These are phyloP conservation scores for Tuber umbilicatum DNA, from an alignment of 495 filamentous ascomycete species.

Conservation along the genomic window DNA sequence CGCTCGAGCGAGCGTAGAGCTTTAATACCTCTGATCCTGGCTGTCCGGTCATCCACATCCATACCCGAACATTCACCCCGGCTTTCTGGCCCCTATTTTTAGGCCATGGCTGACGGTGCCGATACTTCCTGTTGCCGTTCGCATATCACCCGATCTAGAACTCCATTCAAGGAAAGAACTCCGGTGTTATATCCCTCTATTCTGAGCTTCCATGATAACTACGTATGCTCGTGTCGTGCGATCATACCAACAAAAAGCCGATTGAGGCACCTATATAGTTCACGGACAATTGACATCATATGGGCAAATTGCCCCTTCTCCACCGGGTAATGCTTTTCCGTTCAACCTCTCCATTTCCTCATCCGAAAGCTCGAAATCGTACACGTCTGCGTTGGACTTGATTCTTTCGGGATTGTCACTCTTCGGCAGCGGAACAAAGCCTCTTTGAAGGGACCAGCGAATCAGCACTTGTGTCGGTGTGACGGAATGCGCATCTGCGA, in stretches of 20 bases:
- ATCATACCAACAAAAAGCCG: neutral
- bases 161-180: neutral
- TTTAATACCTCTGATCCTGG: no score
- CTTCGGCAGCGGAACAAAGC: constrained; percentile 51
- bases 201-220: neutral
- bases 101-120: neutral
- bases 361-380: constrained; percentile 46
- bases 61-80: no score
- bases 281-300: constrained; percentile 20
- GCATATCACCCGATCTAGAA: neutral
- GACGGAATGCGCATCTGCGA: constrained; percentile 42
- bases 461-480: constrained; percentile 47
- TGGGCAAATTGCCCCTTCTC: constrained; percentile 30
- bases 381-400: constrained; percentile 48
- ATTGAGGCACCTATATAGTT: neutral
- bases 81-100: neutral
- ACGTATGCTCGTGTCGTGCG: neutral
- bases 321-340: constrained; percentile 21
- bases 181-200: neutral
- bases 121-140: neutral
- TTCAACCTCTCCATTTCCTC: constrained; percentile 48
- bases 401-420: constrained; percentile 48
- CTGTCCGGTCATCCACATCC: no score
- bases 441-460: constrained; percentile 48
- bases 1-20: no score